These are phyloP conservation scores for Corymbia citriodora DNA, from an alignment of 441 rosid species.

Conservation along the genomic window DNA sequence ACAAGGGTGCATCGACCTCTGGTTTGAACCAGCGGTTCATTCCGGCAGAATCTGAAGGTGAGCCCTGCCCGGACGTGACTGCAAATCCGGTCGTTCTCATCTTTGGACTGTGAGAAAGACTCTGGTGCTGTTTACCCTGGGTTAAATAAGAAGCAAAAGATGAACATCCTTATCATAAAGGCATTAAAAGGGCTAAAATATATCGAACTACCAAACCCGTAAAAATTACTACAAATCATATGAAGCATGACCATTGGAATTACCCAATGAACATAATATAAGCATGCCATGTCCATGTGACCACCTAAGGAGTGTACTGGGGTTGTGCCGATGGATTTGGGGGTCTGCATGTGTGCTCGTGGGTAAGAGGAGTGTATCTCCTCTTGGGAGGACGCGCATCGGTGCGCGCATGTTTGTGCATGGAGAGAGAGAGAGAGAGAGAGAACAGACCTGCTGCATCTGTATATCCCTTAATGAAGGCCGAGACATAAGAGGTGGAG, in stretches of 20 bases:
- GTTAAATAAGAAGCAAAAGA: not conserved
- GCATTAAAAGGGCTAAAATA: not conserved
- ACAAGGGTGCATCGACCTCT: conserved; percentile 62
- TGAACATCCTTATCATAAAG: not conserved
- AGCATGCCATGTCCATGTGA: not conserved
- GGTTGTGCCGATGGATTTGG: not conserved
- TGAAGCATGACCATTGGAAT: not conserved
- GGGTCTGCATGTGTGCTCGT: not conserved
- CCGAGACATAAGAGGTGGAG: conserved; percentile 65
- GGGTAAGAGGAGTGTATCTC: not conserved
- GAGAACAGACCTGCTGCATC: conserved; percentile 70
- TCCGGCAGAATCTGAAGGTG: conserved; percentile 85
- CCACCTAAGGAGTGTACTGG: not conserved
- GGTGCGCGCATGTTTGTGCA: not conserved
- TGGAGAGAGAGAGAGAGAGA: not conserved
- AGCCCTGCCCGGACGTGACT: conserved; percentile 56
- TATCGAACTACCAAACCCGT: not conserved
- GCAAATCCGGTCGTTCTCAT: conserved; percentile 69
- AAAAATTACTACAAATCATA: not conserved
- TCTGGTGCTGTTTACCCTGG: conserved; percentile 62
- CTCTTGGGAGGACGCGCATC: not conserved
- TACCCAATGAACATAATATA: not conserved
- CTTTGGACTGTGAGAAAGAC: conserved; percentile 68
- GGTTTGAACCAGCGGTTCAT: conserved; percentile 96
- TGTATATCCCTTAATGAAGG: conserved; percentile 96